Evolutionary conservation across 495 filamentous ascomycete genomes (phyloP).

Genomic region (Platismatia glauca): DNA sequence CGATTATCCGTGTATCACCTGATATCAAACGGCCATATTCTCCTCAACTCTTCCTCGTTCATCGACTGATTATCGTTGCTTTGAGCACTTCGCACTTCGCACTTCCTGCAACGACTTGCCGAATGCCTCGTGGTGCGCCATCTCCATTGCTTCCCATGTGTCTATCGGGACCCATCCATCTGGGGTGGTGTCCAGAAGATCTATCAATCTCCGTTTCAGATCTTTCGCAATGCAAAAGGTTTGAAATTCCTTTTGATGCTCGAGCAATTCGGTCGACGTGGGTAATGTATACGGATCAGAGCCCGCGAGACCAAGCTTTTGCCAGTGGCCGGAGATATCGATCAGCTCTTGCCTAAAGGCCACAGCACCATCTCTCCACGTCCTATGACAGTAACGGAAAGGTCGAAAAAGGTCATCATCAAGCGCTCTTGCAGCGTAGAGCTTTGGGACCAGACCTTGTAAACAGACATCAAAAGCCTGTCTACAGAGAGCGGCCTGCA

Average conservation of each 20-base stretch:
- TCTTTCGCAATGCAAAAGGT: constrained; percentile 31
- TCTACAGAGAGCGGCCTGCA: constrained; percentile 24
- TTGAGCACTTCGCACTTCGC: constrained; percentile 25
- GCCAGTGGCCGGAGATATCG: constrained; percentile 31
- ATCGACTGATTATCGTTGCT: constrained; percentile 30
- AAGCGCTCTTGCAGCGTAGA: constrained; percentile 31
- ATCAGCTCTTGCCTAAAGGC: constrained; percentile 37
- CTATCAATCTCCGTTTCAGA: constrained; percentile 29
- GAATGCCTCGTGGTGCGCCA: constrained; percentile 30
- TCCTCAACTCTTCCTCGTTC: constrained; percentile 29
- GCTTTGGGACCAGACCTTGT: constrained; percentile 29
- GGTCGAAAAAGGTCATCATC: constrained; percentile 35
- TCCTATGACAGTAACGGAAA: constrained; percentile 36
- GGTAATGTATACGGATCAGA: constrained; percentile 33
- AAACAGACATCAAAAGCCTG: constrained; percentile 31
- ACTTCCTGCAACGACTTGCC: constrained; percentile 30
- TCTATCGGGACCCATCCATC: constrained; percentile 37
- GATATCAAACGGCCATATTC: constrained; percentile 35
- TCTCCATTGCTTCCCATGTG: constrained; percentile 30
- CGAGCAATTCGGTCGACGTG: constrained; percentile 26
- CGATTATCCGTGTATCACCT: no score
- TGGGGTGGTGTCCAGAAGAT: constrained; percentile 28
- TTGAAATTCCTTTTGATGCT: constrained; percentile 32
- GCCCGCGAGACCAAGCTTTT: constrained; percentile 32
- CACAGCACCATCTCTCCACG: constrained; percentile 38